Evolutionary conservation across 164 flowering plant genomes (phyloP).

Genomic region (Akebia trifoliata): DNA sequence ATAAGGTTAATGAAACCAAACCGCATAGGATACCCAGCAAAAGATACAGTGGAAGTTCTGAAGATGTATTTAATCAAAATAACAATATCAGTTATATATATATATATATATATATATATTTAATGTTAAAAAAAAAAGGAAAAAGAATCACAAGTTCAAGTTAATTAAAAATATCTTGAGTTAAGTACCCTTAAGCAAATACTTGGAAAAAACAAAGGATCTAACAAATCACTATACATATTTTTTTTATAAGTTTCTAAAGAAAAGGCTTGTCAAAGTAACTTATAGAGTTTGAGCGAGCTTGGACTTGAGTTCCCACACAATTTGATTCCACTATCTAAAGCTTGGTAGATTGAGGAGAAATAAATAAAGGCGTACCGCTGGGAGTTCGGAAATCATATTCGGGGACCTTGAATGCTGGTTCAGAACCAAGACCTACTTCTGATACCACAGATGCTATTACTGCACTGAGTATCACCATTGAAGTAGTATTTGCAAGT

Average conservation of each 20-base stretch:
- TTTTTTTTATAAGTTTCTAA: not conserved
- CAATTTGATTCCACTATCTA: not conserved
- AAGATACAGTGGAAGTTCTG: conserved; percentile 96
- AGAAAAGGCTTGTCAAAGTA: too few species aligned
- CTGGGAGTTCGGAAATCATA: conserved; percentile 89
- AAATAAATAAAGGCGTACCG: conserved; percentile 39
- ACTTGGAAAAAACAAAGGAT: not conserved
- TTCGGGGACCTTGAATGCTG: conserved; percentile 84
- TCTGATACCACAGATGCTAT: conserved; percentile 83
- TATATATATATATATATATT: too few species aligned
- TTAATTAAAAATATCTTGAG: too few species aligned
- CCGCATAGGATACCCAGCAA: conserved; percentile 87
- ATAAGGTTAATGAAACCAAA: conserved; percentile 65
- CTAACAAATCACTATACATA: not conserved
- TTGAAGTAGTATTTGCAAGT: conserved; percentile 77
- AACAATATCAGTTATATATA: conserved; percentile 7
- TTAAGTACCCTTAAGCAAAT: too few species aligned
- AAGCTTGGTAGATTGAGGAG: too few species aligned
- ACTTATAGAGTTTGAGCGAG: too few species aligned
- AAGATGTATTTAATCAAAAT: conserved; percentile 20
- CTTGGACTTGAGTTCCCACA: not conserved
- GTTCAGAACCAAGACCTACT: conserved; percentile 87
- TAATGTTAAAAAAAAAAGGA: not conserved
- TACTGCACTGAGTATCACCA: conserved; percentile 94
- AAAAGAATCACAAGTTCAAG: not conserved